Base-by-base conservation (phyloP, 805 yeast species). In the Suhomyces kilbournensis region DNA sequence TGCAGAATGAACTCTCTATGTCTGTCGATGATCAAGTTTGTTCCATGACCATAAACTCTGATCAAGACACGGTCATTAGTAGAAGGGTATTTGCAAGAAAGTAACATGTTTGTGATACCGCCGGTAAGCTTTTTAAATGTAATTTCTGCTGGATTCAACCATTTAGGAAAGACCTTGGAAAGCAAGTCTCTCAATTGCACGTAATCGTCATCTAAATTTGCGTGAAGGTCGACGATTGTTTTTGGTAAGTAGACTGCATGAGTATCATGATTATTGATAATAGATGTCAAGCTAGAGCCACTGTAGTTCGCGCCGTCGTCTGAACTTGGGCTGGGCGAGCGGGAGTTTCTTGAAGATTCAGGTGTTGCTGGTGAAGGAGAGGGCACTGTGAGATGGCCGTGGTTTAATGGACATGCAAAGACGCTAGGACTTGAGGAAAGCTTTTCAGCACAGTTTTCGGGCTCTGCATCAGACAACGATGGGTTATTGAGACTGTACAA, bases 1-100 rank as follows among this genome's bases (percentile, higher is more conserved):
- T 87, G 93, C 52, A 88, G 84, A 17, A 85, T 84, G 61, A 83
- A 85, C 63, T 87, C 94, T 35, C 91, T 71, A 57, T 84, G 84
- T 56, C 94, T 72, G 66, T 88, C 91, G 32, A 87, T 87, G 48
- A 87, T 86, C 35, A 83, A 70, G 50, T 77, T 79, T 0, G 94
- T 87, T 10, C 91, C 91, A 52, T 81, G 78, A 7, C 94, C 94
- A 58, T 88, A 87, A 0, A 88, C 84, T 53, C 94, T 72, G 51
- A 87, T 83, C 15, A 87, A 74, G 0, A 80, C 83, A 5, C 67
- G 69, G 50, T 76, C 78, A 34, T 60, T 48, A 9, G 54, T 56
- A 8, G 62, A 53, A 3, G 57, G 44, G 54, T 72, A 74, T 8
- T 68, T 66, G 59, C 85, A 80, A 25, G 77, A 71, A 32, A 83